Evolutionary conservation across 139 green algal species (phyloP), one percentile per base, ranked within the genome.

Genomic region (Auxenochlorella protothecoides): DNA sequence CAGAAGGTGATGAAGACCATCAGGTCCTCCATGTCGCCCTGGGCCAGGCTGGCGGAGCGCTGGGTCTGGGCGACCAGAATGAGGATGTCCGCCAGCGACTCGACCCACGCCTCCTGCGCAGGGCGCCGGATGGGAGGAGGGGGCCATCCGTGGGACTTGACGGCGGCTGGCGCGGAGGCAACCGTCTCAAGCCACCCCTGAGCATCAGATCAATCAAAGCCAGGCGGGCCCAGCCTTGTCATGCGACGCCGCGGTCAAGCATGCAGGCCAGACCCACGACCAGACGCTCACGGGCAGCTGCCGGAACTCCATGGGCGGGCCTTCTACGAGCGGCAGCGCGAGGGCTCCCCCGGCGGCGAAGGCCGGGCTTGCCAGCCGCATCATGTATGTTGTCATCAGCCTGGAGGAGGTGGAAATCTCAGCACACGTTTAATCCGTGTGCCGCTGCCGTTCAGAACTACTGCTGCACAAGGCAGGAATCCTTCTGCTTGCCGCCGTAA

Each of bases 351-450:
- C 76, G 11, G 60, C 64, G 7, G 74, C 74, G 4, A 72, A 61
- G 6, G 59, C 55, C 15, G 76, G 76, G 3, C 68, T 81, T 6
- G 87, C 86, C 65, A 90, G 64, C 52, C 78, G 72, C 73, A 92
- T 76, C 68, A 97, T 71, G 87, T 89, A 97, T 3, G 79, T 68
- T 0, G 84, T 82, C 68, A 92, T 72, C 5, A 97, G 82, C 15
- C 88, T 83, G 79, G 79, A 90, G 64, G 72, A 85, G 57, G 56
- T 6, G 6, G 4, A 11, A 44, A 44, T 44, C 27, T 44, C 27
- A 44, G 27, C 27, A 44, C 1, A 44, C 27, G 27, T 44, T 44
- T 1, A 44, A 44, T 44, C 27, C 27, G 1, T 44, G 27, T 44
- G 27, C 27, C 27, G 27, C 27, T 44, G 27, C 27, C 27, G 27